Evolutionary conservation across 2,329 filamentous ascomycete species (phyloP), one percentile per base, ranked within the genome.

Genomic region (Clonostachys solani): DNA sequence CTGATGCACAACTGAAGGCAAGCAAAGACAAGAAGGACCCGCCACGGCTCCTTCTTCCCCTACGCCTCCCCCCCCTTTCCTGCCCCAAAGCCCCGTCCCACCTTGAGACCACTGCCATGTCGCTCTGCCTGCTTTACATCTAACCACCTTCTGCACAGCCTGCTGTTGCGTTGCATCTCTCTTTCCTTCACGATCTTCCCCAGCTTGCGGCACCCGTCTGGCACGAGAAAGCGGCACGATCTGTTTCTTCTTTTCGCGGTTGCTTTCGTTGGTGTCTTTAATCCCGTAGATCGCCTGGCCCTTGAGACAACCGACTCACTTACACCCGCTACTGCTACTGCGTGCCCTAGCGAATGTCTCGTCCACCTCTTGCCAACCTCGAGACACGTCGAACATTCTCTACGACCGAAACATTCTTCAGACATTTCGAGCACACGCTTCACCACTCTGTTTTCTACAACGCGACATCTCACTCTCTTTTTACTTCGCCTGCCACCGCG

Each of bases 191-290:
- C 33, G 19, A 37, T 43, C 38, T 40, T 23, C 17, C 41, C 23
- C n/a, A 46, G 15, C 38, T 40, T 34, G 46, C 42, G 38, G 15
- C 33, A 42, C 42, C 46, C 46, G 46, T 47, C 46, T 47, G 46
- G 46, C 41, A 47, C 46, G 46, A 47, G 42, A 40, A 40, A 47
- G 42, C 46, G 42, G 44, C 44, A 16, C 15, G 35, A 40, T 34
- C 15, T 44, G 16, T 44, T 13, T 23, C 17, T 35, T 23, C 40
- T 15, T 41, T 41, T 19, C 23, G 40, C 12, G 40, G 12, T 41
- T 19, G 16, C 23, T 19, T 41, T 19, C 12, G 10, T 17, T 19
- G 40, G 12, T 17, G 16, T 41, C 40, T 41, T 12, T 13, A n/a
- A 15, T 45, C 12, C 43, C 13, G 7, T 45, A 42, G 18, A 42